Conservation (phyloP, 495 filamentous ascomycete genomes). For the Aspergillus cavernicola region DNA sequence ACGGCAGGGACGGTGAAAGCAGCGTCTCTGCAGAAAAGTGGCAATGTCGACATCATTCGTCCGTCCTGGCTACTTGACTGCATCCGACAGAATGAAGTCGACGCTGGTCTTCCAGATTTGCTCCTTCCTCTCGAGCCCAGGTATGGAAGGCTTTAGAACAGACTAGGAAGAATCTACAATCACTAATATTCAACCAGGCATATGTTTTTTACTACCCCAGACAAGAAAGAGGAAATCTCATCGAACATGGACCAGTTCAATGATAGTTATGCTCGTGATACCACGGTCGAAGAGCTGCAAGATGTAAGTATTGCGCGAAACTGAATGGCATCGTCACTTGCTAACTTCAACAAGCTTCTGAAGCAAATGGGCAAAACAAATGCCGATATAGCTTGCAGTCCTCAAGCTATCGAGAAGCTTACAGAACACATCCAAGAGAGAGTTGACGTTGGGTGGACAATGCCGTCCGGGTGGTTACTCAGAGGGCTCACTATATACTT, state of each 20-base stretch:
- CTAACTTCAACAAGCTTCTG: slow-evolving; percentile 33
- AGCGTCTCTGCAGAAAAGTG: slow-evolving; percentile 70
- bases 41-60: slow-evolving; percentile 64
- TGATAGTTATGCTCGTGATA: slow-evolving; percentile 80
- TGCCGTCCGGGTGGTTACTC: slow-evolving; percentile 64
- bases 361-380: slow-evolving; percentile 39
- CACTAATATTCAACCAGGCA: slow-evolving; percentile 34
- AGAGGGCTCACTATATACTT: slow-evolving; percentile 56
- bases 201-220: slow-evolving; percentile 51
- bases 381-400: slow-evolving; percentile 23
- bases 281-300: slow-evolving; percentile 60
- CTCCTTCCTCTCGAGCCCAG: slow-evolving; percentile 68
- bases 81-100: slow-evolving; percentile 60
- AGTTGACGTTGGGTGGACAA: slow-evolving; percentile 32
- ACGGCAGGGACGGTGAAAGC: slow-evolving; percentile 71
- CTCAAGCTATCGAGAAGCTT: slow-evolving; percentile 50
- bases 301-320: slow-evolving; percentile 29
- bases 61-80: slow-evolving; percentile 87
- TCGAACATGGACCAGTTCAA: slow-evolving; percentile 68
- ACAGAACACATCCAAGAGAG: slow-evolving; percentile 52
- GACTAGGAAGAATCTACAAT: background rate
- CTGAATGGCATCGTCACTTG: background rate
- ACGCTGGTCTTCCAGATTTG: slow-evolving; percentile 52
- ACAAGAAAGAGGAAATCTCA: slow-evolving; percentile 40
- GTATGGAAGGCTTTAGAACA: slow-evolving; percentile 32